A percentile compares a stretch with the other conserved stretches of the same genome.
Conservation (phyloP, 139 green algal species). For the Asterochloris erici region DNA sequence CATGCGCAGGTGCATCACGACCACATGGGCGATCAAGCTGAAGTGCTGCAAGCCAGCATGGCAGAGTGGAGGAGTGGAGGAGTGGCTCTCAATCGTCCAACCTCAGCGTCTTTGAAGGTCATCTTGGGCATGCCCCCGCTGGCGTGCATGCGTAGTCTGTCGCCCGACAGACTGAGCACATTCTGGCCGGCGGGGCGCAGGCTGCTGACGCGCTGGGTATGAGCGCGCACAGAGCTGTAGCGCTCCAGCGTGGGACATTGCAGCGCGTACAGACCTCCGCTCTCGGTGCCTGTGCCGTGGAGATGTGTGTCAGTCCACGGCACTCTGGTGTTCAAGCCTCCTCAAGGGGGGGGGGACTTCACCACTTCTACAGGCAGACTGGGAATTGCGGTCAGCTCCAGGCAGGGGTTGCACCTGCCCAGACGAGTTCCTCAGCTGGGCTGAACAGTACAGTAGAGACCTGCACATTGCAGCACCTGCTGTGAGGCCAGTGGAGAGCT, state of each 20-base stretch:
- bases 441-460: constrained; percentile 17
- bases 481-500: too few species aligned
- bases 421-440: constrained; percentile 21
- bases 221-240: constrained; percentile 42
- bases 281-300: constrained; percentile 11
- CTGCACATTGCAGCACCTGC: constrained; percentile 9
- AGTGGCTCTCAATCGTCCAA: background rate
- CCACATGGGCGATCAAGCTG: background rate
- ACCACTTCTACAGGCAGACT: background rate
- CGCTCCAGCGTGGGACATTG: constrained; percentile 32
- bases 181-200: constrained; percentile 40
- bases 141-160: constrained; percentile 30
- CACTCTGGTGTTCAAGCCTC: background rate
- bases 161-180: constrained; percentile 31
- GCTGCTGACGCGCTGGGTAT: constrained; percentile 28
- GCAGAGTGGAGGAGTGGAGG: too few species aligned
- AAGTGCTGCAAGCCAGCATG: too few species aligned
- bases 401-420: constrained; percentile 15
- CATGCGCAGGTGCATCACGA: background rate
- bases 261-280: constrained; percentile 18
- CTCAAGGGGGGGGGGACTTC: background rate
- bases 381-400: background rate
- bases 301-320: background rate
- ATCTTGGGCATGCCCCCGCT: constrained; percentile 31
- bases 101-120: constrained; percentile 23